Evolutionary conservation across 2,329 filamentous ascomycete genomes (phyloP).

Genomic region (Mycosphaerella sp.): DNA sequence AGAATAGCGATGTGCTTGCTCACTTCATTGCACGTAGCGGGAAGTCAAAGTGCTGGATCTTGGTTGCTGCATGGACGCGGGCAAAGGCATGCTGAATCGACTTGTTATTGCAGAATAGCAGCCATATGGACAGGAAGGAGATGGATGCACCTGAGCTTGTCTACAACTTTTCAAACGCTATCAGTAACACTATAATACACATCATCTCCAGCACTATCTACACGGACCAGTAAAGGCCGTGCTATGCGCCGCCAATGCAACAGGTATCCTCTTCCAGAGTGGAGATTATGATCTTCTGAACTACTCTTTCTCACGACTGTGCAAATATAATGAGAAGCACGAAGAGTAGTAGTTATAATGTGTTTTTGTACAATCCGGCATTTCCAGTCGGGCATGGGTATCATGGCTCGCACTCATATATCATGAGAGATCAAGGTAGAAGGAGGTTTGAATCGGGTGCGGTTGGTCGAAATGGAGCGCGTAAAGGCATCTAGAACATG

Average conservation of each 20-base stretch:
- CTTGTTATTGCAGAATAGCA: neutral
- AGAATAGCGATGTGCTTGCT: too few species aligned
- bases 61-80: neutral
- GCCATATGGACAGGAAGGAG: neutral
- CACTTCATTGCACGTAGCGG: too few species aligned
- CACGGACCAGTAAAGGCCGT: slow-evolving; percentile 7
- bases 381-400: slow-evolving; percentile 13
- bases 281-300: slow-evolving; percentile 11
- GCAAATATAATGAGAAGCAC: slow-evolving; percentile 8
- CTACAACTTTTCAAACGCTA: slow-evolving; percentile 15
- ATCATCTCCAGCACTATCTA: slow-evolving; percentile 4
- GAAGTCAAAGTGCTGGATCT: too few species aligned
- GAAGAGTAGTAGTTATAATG: slow-evolving; percentile 10
- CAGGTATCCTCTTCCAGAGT: slow-evolving; percentile 8
- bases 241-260: slow-evolving; percentile 11
- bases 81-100: neutral
- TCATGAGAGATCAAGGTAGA: slow-evolving; percentile 18
- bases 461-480: neutral
- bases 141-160: neutral
- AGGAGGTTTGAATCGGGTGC: neutral
- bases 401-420: slow-evolving; percentile 18
- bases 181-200: slow-evolving; percentile 17
- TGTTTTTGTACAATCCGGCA: slow-evolving; percentile 15
- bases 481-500: slow-evolving; percentile 28
- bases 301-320: neutral